A percentile compares a stretch with the other conserved stretches of the same genome.
phyloP scores from a whole-genome alignment of 352 stramenopile species.

The Pythium sukuiense region DNA sequence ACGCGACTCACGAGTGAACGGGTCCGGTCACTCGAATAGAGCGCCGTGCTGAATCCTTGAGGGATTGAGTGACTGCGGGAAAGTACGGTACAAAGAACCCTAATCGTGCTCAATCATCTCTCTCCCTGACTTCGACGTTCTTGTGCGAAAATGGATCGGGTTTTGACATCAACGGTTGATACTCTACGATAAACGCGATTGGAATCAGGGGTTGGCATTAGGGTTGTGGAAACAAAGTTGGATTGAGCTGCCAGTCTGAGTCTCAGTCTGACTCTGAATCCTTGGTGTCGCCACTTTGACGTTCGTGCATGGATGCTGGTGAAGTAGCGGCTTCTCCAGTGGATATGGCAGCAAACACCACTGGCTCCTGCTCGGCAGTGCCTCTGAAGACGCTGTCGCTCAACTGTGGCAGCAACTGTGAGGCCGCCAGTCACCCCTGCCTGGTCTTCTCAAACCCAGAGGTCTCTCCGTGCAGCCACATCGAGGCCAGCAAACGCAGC shows the following conservation, averaged over 20 bases:
- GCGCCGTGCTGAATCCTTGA: not conserved
- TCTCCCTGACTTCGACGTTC: no score
- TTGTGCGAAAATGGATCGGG: no score
- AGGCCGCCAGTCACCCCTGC: not conserved
- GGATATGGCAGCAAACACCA: not conserved
- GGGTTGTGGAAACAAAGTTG: no score
- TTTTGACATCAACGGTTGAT: no score
- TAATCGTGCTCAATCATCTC: not conserved
- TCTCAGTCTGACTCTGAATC: not conserved
- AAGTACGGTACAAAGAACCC: not conserved
- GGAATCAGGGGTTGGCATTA: no score
- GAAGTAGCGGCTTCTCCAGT: not conserved
- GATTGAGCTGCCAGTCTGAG: not conserved
- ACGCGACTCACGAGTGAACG: not conserved
- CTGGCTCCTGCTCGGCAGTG: not conserved
- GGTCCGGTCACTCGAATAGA: not conserved
- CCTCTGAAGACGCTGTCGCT: constrained; percentile 15
- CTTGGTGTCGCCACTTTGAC: not conserved
- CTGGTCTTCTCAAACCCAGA: not conserved
- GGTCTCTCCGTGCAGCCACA: not conserved
- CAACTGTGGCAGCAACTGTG: constrained; percentile 15
- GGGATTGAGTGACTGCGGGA: not conserved
- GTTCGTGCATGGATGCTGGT: not conserved
- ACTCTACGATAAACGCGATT: no score
- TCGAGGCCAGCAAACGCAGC: not conserved